phyloP scores from a whole-genome alignment of 2,329 filamentous ascomycete species.

The Cladophialophora bantiana region DNA sequence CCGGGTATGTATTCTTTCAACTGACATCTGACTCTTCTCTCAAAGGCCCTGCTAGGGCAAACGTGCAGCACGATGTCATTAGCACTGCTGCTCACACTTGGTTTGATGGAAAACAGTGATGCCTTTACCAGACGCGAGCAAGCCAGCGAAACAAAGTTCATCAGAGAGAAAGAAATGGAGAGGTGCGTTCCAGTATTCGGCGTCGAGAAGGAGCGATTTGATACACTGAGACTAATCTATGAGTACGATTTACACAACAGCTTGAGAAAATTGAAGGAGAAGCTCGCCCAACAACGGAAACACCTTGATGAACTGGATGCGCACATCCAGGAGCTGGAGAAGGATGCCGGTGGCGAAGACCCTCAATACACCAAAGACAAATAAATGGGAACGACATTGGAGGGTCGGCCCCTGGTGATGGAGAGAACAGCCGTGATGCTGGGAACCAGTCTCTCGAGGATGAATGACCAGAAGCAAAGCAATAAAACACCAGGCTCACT shows the following conservation, averaged over 20 bases:
- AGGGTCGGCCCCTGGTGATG: background rate
- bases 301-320: conserved; percentile 85
- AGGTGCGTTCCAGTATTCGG: conserved; percentile 61
- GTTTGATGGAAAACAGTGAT: conserved; percentile 24
- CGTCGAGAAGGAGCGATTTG: background rate
- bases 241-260: conserved; percentile 43
- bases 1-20: conserved; percentile 46
- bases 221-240: background rate
- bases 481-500: background rate
- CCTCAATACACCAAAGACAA: conserved; percentile 17
- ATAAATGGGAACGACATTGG: conserved; percentile 18
- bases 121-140: conserved; percentile 94
- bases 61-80: background rate
- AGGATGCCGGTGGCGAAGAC: conserved; percentile 71
- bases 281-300: conserved; percentile 76
- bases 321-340: conserved; percentile 87
- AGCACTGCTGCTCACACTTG: conserved; percentile 6
- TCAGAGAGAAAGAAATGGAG: conserved; percentile 85
- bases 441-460: background rate
- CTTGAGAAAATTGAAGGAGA: conserved; percentile 72
- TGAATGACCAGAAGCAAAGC: background rate
- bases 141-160: conserved; percentile 83
- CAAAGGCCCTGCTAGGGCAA: background rate
- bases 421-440: background rate
- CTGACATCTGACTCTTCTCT: background rate